Base-by-base conservation (phyloP, 345 rosid species). In the Gossypium bickii region DNA sequence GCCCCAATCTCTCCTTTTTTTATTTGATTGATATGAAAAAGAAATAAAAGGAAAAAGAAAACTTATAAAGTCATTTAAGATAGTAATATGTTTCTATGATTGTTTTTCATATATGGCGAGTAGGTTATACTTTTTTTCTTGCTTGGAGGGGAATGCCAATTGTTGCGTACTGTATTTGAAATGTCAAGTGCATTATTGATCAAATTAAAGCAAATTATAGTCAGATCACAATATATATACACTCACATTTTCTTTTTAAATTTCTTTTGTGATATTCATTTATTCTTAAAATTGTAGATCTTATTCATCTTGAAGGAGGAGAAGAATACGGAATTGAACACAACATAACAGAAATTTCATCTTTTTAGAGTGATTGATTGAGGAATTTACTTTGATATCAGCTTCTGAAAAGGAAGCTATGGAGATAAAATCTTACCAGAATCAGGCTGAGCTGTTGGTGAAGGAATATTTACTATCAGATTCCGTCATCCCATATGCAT, bases 401-500 rank as follows among this genome's bases (percentile, higher is more conserved):
- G 78, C 76, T 57, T 67, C 76, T 74, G 29, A 69, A 64, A 45
- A 67, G 38, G 75, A 71, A 43, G 55, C 59, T 38, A 81, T 83
- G 88, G 80, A 68, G 55, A 59, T 77, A 47, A 81, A 79, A 64
- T 80, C 90, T 60, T 88, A 86, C 79, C 89, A 84, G 29, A 79
- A 72, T 78, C 87, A 83, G 71, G 94, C 90, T 38, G 88, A 86
- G 78, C 61, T 73, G 70, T 75, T 89, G 79, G 72, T 89, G 53
- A 89, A 86, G 82, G 85, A 86, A 12, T 87, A 87, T 64, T 61
- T 89, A 63, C 79, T 88, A 16, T 82, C 88, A 29, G 86, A 84
- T 79, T 74, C 90, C 77, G 69, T 85, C 60, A 74, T 89, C 10
- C 91, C 92, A 10, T 88, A 85, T 80, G 85, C 89, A 77, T 86